Base-by-base conservation (phyloP, 169 alveolate genomes). In the Plasmodium billcollinsi region DNA sequence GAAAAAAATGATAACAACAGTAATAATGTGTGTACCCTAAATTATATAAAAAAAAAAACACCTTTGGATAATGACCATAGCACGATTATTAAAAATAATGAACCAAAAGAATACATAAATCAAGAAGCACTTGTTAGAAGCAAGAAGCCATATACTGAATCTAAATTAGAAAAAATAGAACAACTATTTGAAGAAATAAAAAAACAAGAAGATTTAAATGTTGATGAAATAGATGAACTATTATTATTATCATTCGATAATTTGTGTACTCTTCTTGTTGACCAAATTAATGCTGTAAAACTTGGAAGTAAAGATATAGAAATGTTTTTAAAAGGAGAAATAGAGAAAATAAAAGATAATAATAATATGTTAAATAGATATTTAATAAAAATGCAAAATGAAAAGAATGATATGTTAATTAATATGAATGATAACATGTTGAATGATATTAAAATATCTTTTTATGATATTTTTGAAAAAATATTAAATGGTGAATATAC, bases 341-440 rank as follows among this genome's bases (percentile, higher is more conserved):
- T 83, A 12, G 91, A 67, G 33, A 83, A 83, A 72, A 54, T 83
- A 67, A 83, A 63, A 58, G 83, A 83, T 21, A 83, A 83, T 39
- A 72, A 21, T 50, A 58, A 72, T 29, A 33, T 83, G 11, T 11
- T 67, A 62, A 54, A 18, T 47, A 52, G 56, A 3, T 83, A 29
- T 72, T 72, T 83, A 21, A 63, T 29, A 15, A 33, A 61, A 26
- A 45, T 24, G 56, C 61, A 83, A 21, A 70, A 67, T 11, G 83
- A 83, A 50, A 73, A 56, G 24, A 83, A 83, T 56, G 63, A 50
- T 45, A 69, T 56, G 24, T 62, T 83, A 15, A 14, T 69, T 20
- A 83, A 63, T 83, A 56, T 45, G 65, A 62, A 49, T 29, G 73
- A 54, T 39, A 33, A 39, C 2, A 69, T 45, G 83, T 33, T 69